These are phyloP conservation scores for Graphilbum ipis-grandicollis DNA, from an alignment of 2,329 filamentous ascomycete genomes.

Conservation along the genomic window DNA sequence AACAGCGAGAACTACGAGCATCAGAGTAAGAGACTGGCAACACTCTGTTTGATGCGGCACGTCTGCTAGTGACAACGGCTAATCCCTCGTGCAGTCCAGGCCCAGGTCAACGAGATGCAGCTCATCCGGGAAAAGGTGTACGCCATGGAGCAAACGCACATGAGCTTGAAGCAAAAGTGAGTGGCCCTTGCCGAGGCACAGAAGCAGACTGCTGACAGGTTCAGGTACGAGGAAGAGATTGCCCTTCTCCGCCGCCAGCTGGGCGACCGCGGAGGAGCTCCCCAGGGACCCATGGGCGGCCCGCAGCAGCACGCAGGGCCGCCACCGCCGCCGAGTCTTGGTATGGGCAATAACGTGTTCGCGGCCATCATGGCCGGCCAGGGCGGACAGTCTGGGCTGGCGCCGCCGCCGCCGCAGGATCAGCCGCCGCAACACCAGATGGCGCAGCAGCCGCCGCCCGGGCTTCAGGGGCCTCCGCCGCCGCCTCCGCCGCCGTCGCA, in stretches of 20 bases:
- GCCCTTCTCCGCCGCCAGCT: conserved; percentile 74
- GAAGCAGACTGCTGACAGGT: not conserved
- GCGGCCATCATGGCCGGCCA: conserved; percentile 89
- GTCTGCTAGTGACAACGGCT: not conserved
- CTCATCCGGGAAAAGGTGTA: conserved; percentile 88
- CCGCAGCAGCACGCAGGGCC: conserved; percentile 56
- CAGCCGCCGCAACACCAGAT: conserved; percentile 43
- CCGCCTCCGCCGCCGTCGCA: conserved; percentile 43
- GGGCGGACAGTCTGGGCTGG: conserved; percentile 65
- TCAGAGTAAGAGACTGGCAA: conserved; percentile 49
- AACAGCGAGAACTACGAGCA: conserved; percentile 79
- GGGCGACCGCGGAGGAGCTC: conserved; percentile 51
- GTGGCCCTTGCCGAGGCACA: conserved; percentile 15
- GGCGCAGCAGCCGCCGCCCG: conserved; percentile 63
- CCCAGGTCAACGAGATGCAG: conserved; percentile 89
- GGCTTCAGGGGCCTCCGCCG: conserved; percentile 35
- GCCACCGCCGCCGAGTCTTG: conserved; percentile 74
- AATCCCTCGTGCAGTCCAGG: conserved; percentile 44
- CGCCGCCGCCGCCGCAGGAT: conserved; percentile 59
- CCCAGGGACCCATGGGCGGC: conserved; percentile 42
- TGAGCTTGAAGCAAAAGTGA: conserved; percentile 82
- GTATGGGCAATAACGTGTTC: conserved; percentile 83
- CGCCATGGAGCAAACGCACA: conserved; percentile 76
- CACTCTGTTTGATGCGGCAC: not conserved
- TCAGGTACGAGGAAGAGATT: conserved; percentile 87